Evolutionary conservation across 352 stramenopile species (phyloP).

Genomic region (Plasmopara halstedii): DNA sequence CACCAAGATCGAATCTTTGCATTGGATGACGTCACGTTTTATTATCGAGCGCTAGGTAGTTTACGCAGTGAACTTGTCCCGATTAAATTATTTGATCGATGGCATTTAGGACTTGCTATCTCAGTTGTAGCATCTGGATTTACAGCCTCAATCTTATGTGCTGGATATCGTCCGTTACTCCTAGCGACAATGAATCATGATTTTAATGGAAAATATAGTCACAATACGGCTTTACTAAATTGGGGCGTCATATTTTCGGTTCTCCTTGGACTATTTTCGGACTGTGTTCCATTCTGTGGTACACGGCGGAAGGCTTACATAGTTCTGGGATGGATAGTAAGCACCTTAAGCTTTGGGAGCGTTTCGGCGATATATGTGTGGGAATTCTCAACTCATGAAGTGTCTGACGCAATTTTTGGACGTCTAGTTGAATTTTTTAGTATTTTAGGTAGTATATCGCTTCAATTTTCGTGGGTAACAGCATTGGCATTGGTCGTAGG

Average conservation of each 20-base stretch:
- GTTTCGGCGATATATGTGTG: constrained; percentile 7
- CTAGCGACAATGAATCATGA: constrained; percentile 31
- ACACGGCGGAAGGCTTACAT: constrained; percentile 86
- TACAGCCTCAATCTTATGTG: constrained; percentile 22
- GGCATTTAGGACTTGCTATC: constrained; percentile 34
- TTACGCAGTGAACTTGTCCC: constrained; percentile 32
- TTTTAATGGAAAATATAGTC: constrained; percentile 26
- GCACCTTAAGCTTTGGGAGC: constrained; percentile 10
- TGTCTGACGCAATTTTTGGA: constrained; percentile 7
- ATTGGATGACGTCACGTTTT: constrained; percentile 32
- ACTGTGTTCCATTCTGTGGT: constrained; percentile 71
- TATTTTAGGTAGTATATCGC: constrained; percentile 20
- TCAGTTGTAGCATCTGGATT: constrained; percentile 26
- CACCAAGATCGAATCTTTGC: constrained; percentile 14
- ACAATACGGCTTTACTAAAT: constrained; percentile 35
- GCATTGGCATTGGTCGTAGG: constrained; percentile 40
- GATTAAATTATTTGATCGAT: constrained; percentile 26
- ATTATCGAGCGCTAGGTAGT: constrained; percentile 37
- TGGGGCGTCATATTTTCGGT: constrained; percentile 71
- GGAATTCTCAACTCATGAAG: constrained; percentile 1
- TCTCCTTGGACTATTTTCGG: constrained; percentile 79
- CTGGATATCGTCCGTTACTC: constrained; percentile 37
- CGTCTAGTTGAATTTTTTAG: constrained; percentile 27
- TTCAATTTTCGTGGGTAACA: constrained; percentile 37
- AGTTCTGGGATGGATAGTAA: constrained; percentile 52